Evolutionary conservation across 371 early-diverging fungal species (phyloP), one percentile per base, ranked within the genome.

Genomic region (Mucor racemosus): DNA sequence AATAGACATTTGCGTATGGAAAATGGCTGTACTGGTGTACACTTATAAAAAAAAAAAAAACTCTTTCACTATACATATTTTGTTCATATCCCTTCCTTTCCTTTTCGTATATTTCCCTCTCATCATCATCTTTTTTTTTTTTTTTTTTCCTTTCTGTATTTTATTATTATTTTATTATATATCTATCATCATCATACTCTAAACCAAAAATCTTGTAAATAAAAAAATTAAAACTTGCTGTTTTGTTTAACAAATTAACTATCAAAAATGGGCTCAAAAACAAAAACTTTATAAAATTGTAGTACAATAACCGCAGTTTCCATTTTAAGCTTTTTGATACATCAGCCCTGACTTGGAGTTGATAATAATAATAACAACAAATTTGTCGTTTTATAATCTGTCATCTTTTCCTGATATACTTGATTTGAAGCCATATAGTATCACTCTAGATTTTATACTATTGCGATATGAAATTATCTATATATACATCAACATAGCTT

Each of bases 1-100:
- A 88, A 87, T 76, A 69, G 90, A 14, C 90, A 90, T 66, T 76
- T 86, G 64, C 83, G 86, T 14, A 82, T 85, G 1, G 90, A 89
- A 66, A 84, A 86, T 68, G 84, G 86, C 26, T 85, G 85, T 60
- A 56, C 64, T 41, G 56, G 57, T 60, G 60, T 60, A 44, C 60
- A 60, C 31, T 60, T 60, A 41, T 60, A 60, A 60, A 57, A 11
- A 36, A 58, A 17, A 36, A 36, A 36, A 38, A 26, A 40, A 14
- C 11, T 19, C 7, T 39, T 17, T 13, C 3, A 26, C 26, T 58
- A 58, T 58, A 58, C 41, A 58, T 58, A 58, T 54, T 39, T 57
- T 57, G 58, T 58, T 58, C 58, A 58, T 58, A 58, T 40, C 58
- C 58, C 58, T 58, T 58, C 58, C 58, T 40, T 40, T 58, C 58